These are phyloP conservation scores for Medicago ruthenica DNA, from an alignment of 306 rosid genomes.

Conservation along the genomic window DNA sequence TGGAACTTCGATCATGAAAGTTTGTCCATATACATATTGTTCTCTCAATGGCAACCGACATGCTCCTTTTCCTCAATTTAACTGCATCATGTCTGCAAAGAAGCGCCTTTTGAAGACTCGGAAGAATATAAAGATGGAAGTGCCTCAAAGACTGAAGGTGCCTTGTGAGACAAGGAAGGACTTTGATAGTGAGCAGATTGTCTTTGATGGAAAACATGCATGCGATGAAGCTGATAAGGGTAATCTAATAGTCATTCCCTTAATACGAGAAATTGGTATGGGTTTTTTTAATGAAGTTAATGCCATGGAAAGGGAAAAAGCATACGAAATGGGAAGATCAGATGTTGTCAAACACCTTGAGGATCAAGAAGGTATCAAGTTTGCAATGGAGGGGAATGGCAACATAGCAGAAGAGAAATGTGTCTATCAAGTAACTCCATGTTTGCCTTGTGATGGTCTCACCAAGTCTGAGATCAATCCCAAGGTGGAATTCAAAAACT, in stretches of 20 bases:
- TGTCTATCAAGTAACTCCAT: constrained; percentile 29
- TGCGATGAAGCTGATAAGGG: constrained; percentile 39
- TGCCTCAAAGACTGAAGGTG: constrained; percentile 49
- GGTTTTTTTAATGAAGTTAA: constrained; percentile 58
- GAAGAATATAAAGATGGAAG: constrained; percentile 54
- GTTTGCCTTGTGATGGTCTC: constrained; percentile 42
- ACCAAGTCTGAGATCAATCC: constrained; percentile 45
- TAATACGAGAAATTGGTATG: constrained; percentile 44
- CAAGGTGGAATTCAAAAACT: constrained; percentile 41
- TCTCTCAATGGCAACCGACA: constrained; percentile 78
- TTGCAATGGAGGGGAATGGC: constrained; percentile 29
- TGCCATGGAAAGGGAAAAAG: constrained; percentile 42
- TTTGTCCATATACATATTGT: constrained; percentile 82
- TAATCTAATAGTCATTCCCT: constrained; percentile 34
- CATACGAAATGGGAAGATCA: constrained; percentile 13
- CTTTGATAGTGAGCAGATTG: constrained; percentile 33
- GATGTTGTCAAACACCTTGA: constrained; percentile 33
- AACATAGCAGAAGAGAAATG: constrained; percentile 31
- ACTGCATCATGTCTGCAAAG: constrained; percentile 41
- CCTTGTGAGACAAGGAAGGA: constrained; percentile 38
- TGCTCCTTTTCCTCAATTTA: constrained; percentile 33
- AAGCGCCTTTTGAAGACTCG: constrained; percentile 57
- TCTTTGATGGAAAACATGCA: constrained; percentile 41
- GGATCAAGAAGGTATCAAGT: constrained; percentile 32
- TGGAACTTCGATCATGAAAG: constrained; percentile 66